Evolutionary conservation across 202 grass and related monocot species (phyloP), one percentile per base, ranked within the genome.

Genomic region (Dendrocalamus latiflorus): DNA sequence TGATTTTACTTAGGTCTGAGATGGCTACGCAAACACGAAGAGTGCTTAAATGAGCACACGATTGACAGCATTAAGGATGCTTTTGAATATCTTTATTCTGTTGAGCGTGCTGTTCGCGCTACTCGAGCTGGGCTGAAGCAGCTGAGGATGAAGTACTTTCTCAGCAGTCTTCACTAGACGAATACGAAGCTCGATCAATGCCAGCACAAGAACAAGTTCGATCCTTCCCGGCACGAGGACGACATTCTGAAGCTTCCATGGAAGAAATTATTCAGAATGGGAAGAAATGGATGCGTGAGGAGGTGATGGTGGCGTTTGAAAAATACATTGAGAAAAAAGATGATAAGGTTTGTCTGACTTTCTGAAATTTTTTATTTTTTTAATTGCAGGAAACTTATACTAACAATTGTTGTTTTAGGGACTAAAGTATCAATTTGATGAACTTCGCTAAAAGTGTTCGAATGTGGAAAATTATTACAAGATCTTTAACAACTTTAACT

Each of bases 401-500:
- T 64, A 21, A 64, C 16, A 44, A 21, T 20, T 47, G 4, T n/a
- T 7, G 9, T 65, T 37, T 1, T 45, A 78, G 58, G 60, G 18
- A 14, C 12, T 14, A 21, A 17, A 50, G 18, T 65, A 78, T 20
- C 30, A 78, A 34, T 64, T 70, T 44, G 66, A 60, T 60, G 17
- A 81, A 5, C 66, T 81, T n/a, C 16, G 14, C 1, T 8, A 42
- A n/a, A 49, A 80, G 1, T 80, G 77, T 28, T 80, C 70, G 20
- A 58, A 18, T 18, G 65, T 58, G 24, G 50, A 80, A 44, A 21
- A n/a, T 60, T 60, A 60, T 13, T 1, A 28, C 0, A 60, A 60
- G 24, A 60, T 10, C 25, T 60, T 60, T 60, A 65, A 81, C 39
- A 65, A 81, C 26, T 70, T 70, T n/a, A n/a, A n/a, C n/a, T n/a